Evolutionary conservation across 1,139 yeast species (phyloP).

Genomic region (Suzukiozyma palmioleophila): DNA sequence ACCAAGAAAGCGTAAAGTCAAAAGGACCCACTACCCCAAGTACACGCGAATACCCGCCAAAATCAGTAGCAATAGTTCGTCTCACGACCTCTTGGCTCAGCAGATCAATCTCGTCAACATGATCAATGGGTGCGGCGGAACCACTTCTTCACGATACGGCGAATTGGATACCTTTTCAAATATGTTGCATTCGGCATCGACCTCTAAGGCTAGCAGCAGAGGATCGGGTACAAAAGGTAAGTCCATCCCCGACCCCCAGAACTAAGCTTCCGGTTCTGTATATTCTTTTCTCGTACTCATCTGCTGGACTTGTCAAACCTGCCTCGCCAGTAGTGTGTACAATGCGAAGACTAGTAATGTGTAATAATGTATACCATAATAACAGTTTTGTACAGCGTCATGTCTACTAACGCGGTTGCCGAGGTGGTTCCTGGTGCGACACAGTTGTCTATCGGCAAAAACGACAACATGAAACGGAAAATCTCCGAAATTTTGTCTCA

Average conservation of each 20-base stretch:
- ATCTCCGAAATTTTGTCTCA: conserved; percentile 14
- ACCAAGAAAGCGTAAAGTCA: not conserved
- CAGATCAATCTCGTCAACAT: not conserved
- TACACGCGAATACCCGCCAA: conserved; percentile 1
- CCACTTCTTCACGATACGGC: conserved; percentile 20
- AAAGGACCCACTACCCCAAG: not conserved
- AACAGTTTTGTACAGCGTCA: not conserved
- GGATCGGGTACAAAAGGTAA: conserved; percentile 2
- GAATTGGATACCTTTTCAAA: conserved; percentile 19
- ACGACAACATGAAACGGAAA: conserved; percentile 22
- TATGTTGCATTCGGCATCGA: conserved; percentile 11
- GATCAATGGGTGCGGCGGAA: not conserved
- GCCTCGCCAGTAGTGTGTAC: too few relatives aligned
- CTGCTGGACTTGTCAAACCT: too few relatives aligned
- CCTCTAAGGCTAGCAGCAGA: conserved; percentile 14
- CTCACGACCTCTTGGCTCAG: not conserved
- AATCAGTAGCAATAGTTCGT: not conserved
- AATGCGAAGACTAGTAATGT: too few relatives aligned
- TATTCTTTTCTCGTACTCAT: too few relatives aligned
- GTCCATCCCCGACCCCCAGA: too few relatives aligned
- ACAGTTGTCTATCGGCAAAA: conserved; percentile 17
- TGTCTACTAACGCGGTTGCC: not conserved
- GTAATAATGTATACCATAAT: too few relatives aligned
- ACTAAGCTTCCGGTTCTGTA: too few relatives aligned
- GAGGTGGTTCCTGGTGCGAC: not conserved